Evolutionary conservation across 768 basidiomycete genomes (phyloP).

Genomic region (Amanita rubescens): DNA sequence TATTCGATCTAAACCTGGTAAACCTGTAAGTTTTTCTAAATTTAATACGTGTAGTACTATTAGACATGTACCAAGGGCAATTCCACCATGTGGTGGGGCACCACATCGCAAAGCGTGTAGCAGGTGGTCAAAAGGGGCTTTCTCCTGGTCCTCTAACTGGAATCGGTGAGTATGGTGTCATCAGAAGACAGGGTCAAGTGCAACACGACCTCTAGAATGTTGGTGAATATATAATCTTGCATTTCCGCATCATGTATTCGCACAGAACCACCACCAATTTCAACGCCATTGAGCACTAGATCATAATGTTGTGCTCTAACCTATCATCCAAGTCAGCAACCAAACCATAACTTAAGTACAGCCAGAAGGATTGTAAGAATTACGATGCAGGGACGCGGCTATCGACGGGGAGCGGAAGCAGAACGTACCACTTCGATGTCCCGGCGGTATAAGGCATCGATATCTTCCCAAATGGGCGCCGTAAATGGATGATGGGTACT

Average conservation of each 20-base stretch:
- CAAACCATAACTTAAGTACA: slow-evolving; percentile 8
- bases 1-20: slow-evolving; percentile 82
- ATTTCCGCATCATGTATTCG: slow-evolving; percentile 83
- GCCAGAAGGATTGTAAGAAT: not conserved
- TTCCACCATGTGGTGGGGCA: slow-evolving; percentile 93
- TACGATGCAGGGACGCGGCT: not conserved
- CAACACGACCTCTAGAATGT: slow-evolving; percentile 71
- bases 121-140: slow-evolving; percentile 73
- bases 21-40: slow-evolving; percentile 7
- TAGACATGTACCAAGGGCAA: slow-evolving; percentile 64
- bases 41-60: slow-evolving; percentile 9
- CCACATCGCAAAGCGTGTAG: slow-evolving; percentile 83
- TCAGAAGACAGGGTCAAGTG: not conserved
- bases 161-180: not conserved
- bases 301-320: slow-evolving; percentile 96
- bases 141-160: slow-evolving; percentile 70
- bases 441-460: slow-evolving; percentile 67
- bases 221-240: slow-evolving; percentile 75
- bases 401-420: slow-evolving; percentile 1
- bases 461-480: slow-evolving; percentile 89
- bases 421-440: slow-evolving; percentile 46
- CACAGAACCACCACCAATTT: slow-evolving; percentile 92
- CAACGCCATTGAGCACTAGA: slow-evolving; percentile 87
- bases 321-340: slow-evolving; percentile 27
- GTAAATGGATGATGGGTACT: slow-evolving; percentile 96